Evolutionary conservation across 805 yeast genomes (phyloP), one percentile per base, ranked within the genome.

Genomic region (Metschnikowia lochheadii): DNA sequence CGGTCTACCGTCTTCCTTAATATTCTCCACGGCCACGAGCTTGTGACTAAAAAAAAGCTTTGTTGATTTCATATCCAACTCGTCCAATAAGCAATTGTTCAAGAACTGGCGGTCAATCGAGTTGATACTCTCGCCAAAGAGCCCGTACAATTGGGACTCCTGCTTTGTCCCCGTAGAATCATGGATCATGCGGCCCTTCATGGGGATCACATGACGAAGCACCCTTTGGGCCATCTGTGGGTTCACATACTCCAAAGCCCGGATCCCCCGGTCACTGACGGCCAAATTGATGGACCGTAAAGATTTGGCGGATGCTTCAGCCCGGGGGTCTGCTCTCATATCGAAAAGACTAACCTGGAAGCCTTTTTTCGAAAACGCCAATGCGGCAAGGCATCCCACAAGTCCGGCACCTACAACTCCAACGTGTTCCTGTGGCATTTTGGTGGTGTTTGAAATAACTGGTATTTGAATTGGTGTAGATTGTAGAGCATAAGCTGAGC

Each of bases 171-270:
- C 96, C 11, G 73, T 59, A 13, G 68, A 45, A 49, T 84, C 85
- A 65, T 91, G 97, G 51, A 91, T 83, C 97, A 90, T 89, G 40
- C 97, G 74, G 1, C 96, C 97, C 39, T 79, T 70, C 92, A 91
- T 87, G 2, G 97, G 97, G 23, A 88, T 85, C 21, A 87, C 79
- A 39, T 80, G 79, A 32, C 72, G 67, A 53, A 86, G 61, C 2
- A 89, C 76, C 23, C 82, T 62, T 0, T 70, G 65, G 11, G 85
- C 81, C 73, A 89, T 73, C 13, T 70, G 76, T 0, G 68, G 63
- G 62, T 86, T 90, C 11, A 90, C 83, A 45, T 73, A 76, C 50
- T 75, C 68, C 62, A 91, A 67, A 0, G 96, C 86, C 26, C 76
- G 69, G 49, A 89, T 83, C 1, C 97, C 97, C 46, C 97, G 76